Evolutionary conservation across 495 filamentous ascomycete genomes (phyloP), one percentile per base, ranked within the genome.

Genomic region (Penicillium atrosanguineum): DNA sequence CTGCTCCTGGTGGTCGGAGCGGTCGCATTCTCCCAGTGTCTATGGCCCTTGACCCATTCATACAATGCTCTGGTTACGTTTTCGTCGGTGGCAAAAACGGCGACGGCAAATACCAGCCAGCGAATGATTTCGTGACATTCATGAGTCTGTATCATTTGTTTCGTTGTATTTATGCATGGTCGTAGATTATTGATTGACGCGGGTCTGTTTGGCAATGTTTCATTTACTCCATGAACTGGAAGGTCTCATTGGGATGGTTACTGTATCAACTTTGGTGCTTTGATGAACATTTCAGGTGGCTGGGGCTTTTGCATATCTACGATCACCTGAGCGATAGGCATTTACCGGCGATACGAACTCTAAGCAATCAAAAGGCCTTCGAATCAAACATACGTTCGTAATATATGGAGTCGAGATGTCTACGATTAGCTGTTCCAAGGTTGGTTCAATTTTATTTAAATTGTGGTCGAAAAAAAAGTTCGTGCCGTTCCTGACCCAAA

Each of bases 1-100:
- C 46, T 73, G 4, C 63, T 95, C 28, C 72, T 97, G 0, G 70
- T 93, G 14, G 77, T 64, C 2, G 94, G 94, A 5, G 86, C 87
- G 0, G 65, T 83, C 31, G 73, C 77, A 1, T 98, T 90, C 71
- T 90, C 80, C 52, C 77, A 61, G 57, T 62, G 76, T 28, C 62
- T 97, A 42, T 95, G 87, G 80, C 66, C 72, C n/a, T 72, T 95
- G 69, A 95, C 91, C 0, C 80, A 88, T 64, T 79, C 64, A 25
- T 54, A 68, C 46, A 54, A 73, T 64, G 76, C 77, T 12, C 59
- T 84, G 57, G 67, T 71, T n/a, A 63, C 63, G 0, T 75, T 81
- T 48, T 42, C 31, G 31, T 34, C 31, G 28, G 11, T 46, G 15
- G 38, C 37, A 5, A 59, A 42, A 37, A 28, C 49, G 16, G 39